phyloP scores from a whole-genome alignment of 345 rosid species.

The Citrus cavaleriei region DNA sequence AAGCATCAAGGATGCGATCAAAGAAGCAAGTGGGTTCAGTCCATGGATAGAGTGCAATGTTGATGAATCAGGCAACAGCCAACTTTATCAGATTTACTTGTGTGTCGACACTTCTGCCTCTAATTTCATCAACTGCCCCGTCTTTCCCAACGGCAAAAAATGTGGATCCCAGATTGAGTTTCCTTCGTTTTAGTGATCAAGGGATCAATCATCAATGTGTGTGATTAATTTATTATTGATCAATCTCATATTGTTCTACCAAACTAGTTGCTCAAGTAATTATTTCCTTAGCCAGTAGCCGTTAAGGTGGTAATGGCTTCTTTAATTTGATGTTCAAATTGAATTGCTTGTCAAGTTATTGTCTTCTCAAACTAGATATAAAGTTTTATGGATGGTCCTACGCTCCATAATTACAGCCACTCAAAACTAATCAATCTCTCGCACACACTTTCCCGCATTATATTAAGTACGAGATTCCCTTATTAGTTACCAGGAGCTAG shows the following conservation, averaged over 20 bases:
- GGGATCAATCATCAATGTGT: not conserved
- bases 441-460: too few relatives aligned
- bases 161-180: constrained; percentile 65
- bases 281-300: too few relatives aligned
- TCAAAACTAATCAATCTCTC: too few relatives aligned
- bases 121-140: constrained; percentile 64
- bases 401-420: too few relatives aligned
- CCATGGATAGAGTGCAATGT: constrained; percentile 80
- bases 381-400: too few relatives aligned
- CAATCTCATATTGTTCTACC: too few relatives aligned
- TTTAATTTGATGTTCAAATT: too few relatives aligned
- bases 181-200: constrained; percentile 49
- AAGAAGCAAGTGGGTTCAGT: constrained; percentile 44
- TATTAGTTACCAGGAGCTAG: too few relatives aligned
- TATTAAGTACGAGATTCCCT: too few relatives aligned
- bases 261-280: not conserved
- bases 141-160: constrained; percentile 47
- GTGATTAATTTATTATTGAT: not conserved
- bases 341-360: too few relatives aligned
- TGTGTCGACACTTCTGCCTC: constrained; percentile 76
- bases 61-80: constrained; percentile 60
- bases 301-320: too few relatives aligned
- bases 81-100: constrained; percentile 78
- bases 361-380: too few relatives aligned
- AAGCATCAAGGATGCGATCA: constrained; percentile 55